Percentiles rank a stretch among this genome's conserved stretches.
These are phyloP conservation scores for Orobanche coerulescens DNA, from an alignment of 257 asterid species.

Conservation along the genomic window DNA sequence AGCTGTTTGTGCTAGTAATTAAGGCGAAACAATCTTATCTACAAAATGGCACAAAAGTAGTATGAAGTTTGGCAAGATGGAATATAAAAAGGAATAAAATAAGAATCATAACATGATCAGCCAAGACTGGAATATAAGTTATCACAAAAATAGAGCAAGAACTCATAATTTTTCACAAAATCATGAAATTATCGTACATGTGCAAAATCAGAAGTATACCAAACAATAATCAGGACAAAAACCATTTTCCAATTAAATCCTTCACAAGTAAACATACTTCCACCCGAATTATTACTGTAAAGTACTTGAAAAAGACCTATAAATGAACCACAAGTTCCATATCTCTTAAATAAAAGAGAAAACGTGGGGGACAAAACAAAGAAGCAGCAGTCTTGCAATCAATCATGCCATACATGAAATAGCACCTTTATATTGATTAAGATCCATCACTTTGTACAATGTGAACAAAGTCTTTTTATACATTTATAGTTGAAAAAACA, in stretches of 20 bases:
- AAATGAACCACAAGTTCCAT: background rate
- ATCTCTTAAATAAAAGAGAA: background rate
- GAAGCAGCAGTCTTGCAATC: background rate
- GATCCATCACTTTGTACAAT: constrained; percentile 1
- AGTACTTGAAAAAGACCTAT: background rate
- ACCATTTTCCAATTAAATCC: background rate
- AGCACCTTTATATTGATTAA: background rate
- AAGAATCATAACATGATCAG: constrained; percentile 3
- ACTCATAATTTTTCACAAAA: background rate
- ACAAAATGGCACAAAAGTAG: background rate
- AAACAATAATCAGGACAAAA: constrained; percentile 3
- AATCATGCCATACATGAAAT: background rate
- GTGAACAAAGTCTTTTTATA: background rate
- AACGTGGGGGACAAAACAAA: background rate
- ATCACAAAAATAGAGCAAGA: background rate
- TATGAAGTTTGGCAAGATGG: background rate
- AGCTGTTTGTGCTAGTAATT: background rate
- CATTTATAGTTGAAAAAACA: background rate
- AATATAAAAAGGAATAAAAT: background rate
- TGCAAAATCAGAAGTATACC: background rate
- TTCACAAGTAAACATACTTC: background rate
- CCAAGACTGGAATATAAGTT: constrained; percentile 8
- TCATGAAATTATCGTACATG: background rate
- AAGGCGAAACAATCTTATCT: background rate
- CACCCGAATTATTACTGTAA: background rate